Percentiles rank a stretch among this genome's conserved stretches.
phyloP scores from a whole-genome alignment of 108 stramenopile species.

The Cylindrotheca closterium region DNA sequence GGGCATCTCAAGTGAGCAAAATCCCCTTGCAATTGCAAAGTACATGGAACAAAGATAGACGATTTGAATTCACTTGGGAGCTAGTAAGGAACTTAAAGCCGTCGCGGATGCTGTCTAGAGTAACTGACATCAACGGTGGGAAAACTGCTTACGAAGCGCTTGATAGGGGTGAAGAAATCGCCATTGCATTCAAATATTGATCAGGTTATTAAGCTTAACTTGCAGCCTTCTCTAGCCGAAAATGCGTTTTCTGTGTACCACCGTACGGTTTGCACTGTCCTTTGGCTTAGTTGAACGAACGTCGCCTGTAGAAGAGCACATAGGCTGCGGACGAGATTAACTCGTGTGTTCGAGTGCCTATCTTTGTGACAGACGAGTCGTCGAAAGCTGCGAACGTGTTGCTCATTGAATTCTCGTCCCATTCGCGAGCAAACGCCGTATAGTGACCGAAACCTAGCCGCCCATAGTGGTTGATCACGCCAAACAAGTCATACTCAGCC shows the following conservation, averaged over 20 bases:
- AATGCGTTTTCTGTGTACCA: too few relatives aligned
- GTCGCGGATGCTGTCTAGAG: conserved; percentile 71
- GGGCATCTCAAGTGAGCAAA: conserved; percentile 85
- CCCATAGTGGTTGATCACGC: conserved; percentile 93
- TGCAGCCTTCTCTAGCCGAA: too few relatives aligned
- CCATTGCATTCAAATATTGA: conserved; percentile 66
- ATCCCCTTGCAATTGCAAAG: conserved; percentile 61
- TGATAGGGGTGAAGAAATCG: conserved; percentile 62
- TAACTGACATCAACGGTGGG: conserved; percentile 44
- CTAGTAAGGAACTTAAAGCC: conserved; percentile 69
- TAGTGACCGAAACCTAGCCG: conserved; percentile 97
- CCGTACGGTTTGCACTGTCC: too few relatives aligned
- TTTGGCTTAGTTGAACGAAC: conserved; percentile 33
- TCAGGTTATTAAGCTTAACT: too few relatives aligned
- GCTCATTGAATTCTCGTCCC: conserved; percentile 54
- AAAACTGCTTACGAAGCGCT: conserved; percentile 74
- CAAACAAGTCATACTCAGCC: conserved; percentile 94
- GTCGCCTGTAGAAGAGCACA: conserved; percentile 74
- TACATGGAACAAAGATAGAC: conserved; percentile 83
- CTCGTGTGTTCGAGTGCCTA: conserved; percentile 9
- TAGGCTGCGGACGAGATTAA: conserved; percentile 62
- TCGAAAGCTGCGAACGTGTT: conserved; percentile 71
- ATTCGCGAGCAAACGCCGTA: conserved; percentile 84
- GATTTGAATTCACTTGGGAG: conserved; percentile 85
- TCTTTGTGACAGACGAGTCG: conserved; percentile 57